A percentile compares a stretch with the other conserved stretches of the same genome.
Evolutionary conservation across 352 stramenopile genomes (phyloP).

Genomic region (Globisporangium cederbergense): DNA sequence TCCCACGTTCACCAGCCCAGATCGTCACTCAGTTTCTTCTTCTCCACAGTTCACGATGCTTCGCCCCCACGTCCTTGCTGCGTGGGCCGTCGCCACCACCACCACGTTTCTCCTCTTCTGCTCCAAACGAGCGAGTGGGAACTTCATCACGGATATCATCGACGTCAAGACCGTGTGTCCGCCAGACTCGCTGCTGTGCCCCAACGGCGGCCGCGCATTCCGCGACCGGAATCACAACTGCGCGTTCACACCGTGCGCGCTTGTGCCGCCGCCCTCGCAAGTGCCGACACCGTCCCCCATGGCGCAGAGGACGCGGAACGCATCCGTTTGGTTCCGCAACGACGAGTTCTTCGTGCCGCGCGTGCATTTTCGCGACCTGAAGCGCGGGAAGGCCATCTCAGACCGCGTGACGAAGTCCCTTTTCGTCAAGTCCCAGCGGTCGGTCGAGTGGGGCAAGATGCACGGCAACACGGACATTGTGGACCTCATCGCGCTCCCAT

Average conservation of each 20-base stretch:
- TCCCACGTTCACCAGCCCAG: not conserved
- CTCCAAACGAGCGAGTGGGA: not conserved
- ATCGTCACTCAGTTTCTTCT: not conserved
- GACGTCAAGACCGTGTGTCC: slow-evolving; percentile 29
- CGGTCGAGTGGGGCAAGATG: slow-evolving; percentile 12
- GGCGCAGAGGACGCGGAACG: slow-evolving; percentile 17
- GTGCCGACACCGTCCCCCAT: slow-evolving; percentile 8
- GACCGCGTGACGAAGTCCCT: slow-evolving; percentile 11
- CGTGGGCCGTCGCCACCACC: not conserved
- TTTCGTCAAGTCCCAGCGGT: slow-evolving; percentile 14
- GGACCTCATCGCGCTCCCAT: not conserved
- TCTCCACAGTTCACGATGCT: not conserved
- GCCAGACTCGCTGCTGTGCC: slow-evolving; percentile 34
- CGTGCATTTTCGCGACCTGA: slow-evolving; percentile 18
- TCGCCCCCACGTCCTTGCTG: not conserved
- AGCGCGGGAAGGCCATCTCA: slow-evolving; percentile 18
- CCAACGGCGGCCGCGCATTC: slow-evolving; percentile 34
- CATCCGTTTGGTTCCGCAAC: slow-evolving; percentile 30
- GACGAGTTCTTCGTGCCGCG: slow-evolving; percentile 38
- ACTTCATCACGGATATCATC: slow-evolving; percentile 24
- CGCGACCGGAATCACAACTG: slow-evolving; percentile 34
- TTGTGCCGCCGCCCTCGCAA: slow-evolving; percentile 17
- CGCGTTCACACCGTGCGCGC: slow-evolving; percentile 40
- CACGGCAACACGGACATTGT: not conserved
- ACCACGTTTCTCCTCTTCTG: not conserved